phyloP scores from a whole-genome alignment of 1,284 basidiomycete species.

The Phaffia rhodozyma region DNA sequence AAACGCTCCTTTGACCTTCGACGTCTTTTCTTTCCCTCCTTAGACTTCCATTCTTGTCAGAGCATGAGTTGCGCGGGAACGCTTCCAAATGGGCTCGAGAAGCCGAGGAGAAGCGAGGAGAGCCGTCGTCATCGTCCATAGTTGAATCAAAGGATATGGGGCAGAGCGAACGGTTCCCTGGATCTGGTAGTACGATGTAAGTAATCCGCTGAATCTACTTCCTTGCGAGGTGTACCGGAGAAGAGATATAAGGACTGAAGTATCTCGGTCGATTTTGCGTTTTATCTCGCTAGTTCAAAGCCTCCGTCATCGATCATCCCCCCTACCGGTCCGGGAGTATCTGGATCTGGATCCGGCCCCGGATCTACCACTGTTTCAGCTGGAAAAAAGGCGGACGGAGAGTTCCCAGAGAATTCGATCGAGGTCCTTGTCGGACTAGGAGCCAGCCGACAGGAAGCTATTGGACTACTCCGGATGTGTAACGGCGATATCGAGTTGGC shows the following conservation, averaged over 20 bases:
- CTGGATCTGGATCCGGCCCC: constrained; percentile 15
- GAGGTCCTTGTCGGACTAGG: constrained; percentile 26
- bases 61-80: constrained; percentile 86
- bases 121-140: constrained; percentile 4
- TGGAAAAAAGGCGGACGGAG: constrained; percentile 10
- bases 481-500: constrained; percentile 24
- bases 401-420: constrained; percentile 46
- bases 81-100: constrained; percentile 31
- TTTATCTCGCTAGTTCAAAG: neutral
- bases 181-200: constrained; percentile 45
- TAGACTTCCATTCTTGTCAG: constrained; percentile 66
- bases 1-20: neutral
- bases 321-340: constrained; percentile 29
- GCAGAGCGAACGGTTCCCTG: constrained; percentile 43
- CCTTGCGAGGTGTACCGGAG: neutral
- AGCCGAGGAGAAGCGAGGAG: constrained; percentile 10
- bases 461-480: neutral
- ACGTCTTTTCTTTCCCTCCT: neutral
- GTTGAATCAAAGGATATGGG: neutral
- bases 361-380: neutral
- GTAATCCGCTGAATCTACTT: neutral
- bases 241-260: neutral
- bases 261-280: neutral
- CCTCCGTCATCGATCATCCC: constrained; percentile 3
- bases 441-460: constrained; percentile 6